A percentile compares a stretch with the other conserved stretches of the same genome.
Conservation (phyloP, 2,329 filamentous ascomycete genomes). For the Paraconiothyrium brasiliense region DNA sequence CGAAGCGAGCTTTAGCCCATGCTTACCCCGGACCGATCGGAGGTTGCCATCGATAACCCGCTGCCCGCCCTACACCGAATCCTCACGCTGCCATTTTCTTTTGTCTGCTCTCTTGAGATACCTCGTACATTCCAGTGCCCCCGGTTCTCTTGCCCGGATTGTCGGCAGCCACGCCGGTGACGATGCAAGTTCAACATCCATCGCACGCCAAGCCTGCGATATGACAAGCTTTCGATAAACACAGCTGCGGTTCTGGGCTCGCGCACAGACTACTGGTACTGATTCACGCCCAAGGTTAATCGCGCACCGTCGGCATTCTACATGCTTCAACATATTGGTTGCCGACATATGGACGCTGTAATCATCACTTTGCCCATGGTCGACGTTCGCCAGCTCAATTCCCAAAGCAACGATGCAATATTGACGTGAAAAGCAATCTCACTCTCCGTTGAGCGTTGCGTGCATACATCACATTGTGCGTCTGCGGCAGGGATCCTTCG, state of each 20-base stretch:
- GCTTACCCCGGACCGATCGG: not conserved
- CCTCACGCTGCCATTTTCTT: not conserved
- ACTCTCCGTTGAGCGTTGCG: constrained; percentile 20
- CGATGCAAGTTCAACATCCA: constrained; percentile 35
- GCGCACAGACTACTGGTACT: constrained; percentile 26
- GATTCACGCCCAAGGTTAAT: constrained; percentile 26
- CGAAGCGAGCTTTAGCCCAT: not conserved
- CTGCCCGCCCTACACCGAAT: not conserved
- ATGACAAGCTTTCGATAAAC: constrained; percentile 31
- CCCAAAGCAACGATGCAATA: constrained; percentile 23
- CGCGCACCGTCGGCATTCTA: constrained; percentile 30
- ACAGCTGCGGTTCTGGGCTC: constrained; percentile 27
- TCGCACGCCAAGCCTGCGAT: constrained; percentile 44
- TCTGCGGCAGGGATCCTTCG: constrained; percentile 22
- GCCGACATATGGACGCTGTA: not conserved
- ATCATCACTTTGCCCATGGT: not conserved
- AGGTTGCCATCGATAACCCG: not conserved
- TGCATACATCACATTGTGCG: constrained; percentile 34
- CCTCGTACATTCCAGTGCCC: not conserved
- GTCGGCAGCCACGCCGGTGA: constrained; percentile 16
- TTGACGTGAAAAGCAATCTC: constrained; percentile 21
- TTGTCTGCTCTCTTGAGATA: not conserved
- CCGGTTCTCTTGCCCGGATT: constrained; percentile 9
- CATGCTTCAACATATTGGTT: not conserved
- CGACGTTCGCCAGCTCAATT: constrained; percentile 1